A percentile compares a stretch with the other conserved stretches of the same genome.
phyloP scores from a whole-genome alignment of 2,329 filamentous ascomycete genomes.

The Endocalyx cinctus region DNA sequence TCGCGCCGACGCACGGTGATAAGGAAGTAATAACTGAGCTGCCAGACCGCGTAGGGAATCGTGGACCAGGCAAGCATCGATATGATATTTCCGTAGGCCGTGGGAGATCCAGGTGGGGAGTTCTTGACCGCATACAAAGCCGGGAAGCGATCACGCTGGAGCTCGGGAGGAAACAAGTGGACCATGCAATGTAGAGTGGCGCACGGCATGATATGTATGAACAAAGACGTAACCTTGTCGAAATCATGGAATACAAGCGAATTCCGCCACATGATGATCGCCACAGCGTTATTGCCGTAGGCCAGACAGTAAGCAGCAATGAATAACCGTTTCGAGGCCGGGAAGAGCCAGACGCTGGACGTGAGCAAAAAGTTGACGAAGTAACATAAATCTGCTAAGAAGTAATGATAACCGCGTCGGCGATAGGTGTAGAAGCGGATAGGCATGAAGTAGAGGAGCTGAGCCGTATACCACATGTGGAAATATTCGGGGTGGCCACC shows the following conservation, averaged over 20 bases:
- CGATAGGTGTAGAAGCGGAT: conserved; percentile 91
- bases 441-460: conserved; percentile 94
- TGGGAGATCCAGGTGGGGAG: conserved; percentile 63
- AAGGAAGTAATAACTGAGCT: conserved; percentile 86
- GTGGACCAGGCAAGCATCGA: conserved; percentile 95
- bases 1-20: conserved; percentile 93
- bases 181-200: conserved; percentile 89
- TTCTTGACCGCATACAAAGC: conserved; percentile 78
- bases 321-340: conserved; percentile 83
- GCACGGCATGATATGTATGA: conserved; percentile 99
- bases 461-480: conserved; percentile 85
- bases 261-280: conserved; percentile 99
- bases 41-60: conserved; percentile 89
- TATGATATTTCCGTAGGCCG: conserved; percentile 70
- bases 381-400: conserved; percentile 94
- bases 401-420: conserved; percentile 90
- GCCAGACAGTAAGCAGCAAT: conserved; percentile 89
- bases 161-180: conserved; percentile 66
- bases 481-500: conserved; percentile 82
- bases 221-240: conserved; percentile 97
- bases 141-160: conserved; percentile 69
- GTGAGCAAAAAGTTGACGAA: conserved; percentile 89
- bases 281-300: conserved; percentile 94
- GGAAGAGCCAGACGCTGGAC: conserved; percentile 85
- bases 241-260: conserved; percentile 97